Evolutionary conservation across 129 eudicot genomes (phyloP).

Genomic region (Solidago caesia): DNA sequence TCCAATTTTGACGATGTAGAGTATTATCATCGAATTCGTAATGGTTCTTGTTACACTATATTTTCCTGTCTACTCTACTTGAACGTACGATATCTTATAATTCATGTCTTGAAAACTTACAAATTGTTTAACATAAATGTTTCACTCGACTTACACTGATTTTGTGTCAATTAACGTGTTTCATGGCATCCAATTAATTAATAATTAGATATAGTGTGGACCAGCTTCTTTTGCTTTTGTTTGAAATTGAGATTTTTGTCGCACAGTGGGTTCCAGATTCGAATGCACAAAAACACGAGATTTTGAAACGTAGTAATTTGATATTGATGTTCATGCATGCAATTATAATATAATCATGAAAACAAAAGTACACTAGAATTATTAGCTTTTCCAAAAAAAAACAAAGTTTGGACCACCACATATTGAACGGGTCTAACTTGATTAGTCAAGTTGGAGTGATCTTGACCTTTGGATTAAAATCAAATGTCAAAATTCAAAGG

Average conservation of each 20-base stretch:
- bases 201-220: constrained; percentile 16
- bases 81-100: too few relatives aligned
- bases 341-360: not conserved
- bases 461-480: too few relatives aligned
- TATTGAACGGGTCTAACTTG: too few relatives aligned
- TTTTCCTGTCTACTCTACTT: too few relatives aligned
- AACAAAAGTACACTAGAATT: not conserved
- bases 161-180: not conserved
- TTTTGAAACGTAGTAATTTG: not conserved
- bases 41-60: not conserved
- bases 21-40: not conserved
- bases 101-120: too few relatives aligned
- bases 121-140: too few relatives aligned
- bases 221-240: constrained; percentile 5
- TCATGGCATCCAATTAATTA: not conserved
- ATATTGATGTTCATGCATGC: not conserved
- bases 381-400: not conserved
- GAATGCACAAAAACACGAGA: not conserved
- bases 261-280: constrained; percentile 8
- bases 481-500: too few relatives aligned
- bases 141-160: too few relatives aligned
- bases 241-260: not conserved
- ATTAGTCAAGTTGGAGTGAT: too few relatives aligned
- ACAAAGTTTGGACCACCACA: too few relatives aligned
- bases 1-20: too few relatives aligned